Conservation (phyloP, 495 filamentous ascomycete species). For the Aspergillus homomorphus region DNA sequence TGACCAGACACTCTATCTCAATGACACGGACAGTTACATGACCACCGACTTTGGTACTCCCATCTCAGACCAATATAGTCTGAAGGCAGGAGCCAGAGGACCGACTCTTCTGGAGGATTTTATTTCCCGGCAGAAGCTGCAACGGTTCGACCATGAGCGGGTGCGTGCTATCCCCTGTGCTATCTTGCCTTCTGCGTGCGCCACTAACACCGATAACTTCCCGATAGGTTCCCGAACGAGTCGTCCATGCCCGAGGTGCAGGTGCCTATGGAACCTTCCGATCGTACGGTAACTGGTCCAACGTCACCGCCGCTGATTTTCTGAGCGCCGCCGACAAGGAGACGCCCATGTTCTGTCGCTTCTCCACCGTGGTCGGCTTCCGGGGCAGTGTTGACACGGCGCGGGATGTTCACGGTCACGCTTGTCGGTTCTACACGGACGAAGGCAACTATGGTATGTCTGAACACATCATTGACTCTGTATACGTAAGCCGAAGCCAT, state of each 20-base stretch:
- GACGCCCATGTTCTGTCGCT: slow-evolving; percentile 67
- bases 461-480: not conserved
- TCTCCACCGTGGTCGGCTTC: slow-evolving; percentile 69
- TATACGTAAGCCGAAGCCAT: not conserved
- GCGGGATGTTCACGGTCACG: slow-evolving; percentile 71
- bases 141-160: slow-evolving; percentile 74
- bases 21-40: slow-evolving; percentile 59
- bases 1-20: slow-evolving; percentile 49
- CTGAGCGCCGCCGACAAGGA: slow-evolving; percentile 56
- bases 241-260: slow-evolving; percentile 59
- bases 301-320: slow-evolving; percentile 70
- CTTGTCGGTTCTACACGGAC: slow-evolving; percentile 67
- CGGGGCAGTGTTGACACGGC: slow-evolving; percentile 65
- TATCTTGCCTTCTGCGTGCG: not conserved
- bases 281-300: slow-evolving; percentile 69
- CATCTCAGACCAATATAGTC: slow-evolving; percentile 61
- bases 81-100: slow-evolving; percentile 65
- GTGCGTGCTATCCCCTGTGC: slow-evolving; percentile 16
- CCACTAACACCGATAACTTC: not conserved
- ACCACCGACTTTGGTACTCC: slow-evolving; percentile 70
- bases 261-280: slow-evolving; percentile 73
- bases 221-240: slow-evolving; percentile 50
- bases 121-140: slow-evolving; percentile 74
- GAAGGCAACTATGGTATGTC: slow-evolving; percentile 65
- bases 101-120: slow-evolving; percentile 74